Percentiles rank a stretch among this genome's conserved stretches.
Evolutionary conservation across 1,284 basidiomycete species (phyloP).

Genomic region (Sporisorium scitamineum): DNA sequence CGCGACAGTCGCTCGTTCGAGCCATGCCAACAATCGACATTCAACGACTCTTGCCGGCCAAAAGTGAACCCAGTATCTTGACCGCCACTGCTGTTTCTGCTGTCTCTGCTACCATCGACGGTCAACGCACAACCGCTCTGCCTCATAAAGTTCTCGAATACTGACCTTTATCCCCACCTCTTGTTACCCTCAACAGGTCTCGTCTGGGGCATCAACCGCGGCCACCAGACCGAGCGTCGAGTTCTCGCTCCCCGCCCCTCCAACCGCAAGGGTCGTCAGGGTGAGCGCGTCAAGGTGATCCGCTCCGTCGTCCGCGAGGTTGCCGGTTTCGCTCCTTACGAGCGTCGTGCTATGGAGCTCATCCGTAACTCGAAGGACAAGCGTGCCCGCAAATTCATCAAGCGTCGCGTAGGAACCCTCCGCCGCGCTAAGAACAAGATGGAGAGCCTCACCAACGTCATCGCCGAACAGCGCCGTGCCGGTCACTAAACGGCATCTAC

Average conservation of each 20-base stretch:
- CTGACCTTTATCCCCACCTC: constrained; percentile 7
- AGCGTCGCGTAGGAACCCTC: constrained; percentile 67
- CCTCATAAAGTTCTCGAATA: not conserved
- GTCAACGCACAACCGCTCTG: not conserved
- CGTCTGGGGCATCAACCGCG: constrained; percentile 90
- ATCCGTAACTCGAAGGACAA: constrained; percentile 94
- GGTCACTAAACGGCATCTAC: constrained; percentile 62
- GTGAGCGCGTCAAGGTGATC: constrained; percentile 72
- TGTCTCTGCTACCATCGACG: not conserved
- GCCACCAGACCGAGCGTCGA: constrained; percentile 90
- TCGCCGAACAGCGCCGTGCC: constrained; percentile 67
- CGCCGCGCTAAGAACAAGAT: constrained; percentile 68
- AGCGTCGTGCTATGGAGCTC: constrained; percentile 98
- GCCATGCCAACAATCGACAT: not conserved
- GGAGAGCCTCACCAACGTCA: constrained; percentile 65
- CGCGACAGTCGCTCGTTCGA: not conserved
- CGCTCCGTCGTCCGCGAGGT: constrained; percentile 68
- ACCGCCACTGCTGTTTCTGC: not conserved
- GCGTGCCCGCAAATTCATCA: constrained; percentile 69
- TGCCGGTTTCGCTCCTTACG: constrained; percentile 97
- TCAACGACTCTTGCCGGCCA: not conserved
- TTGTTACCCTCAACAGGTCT: constrained; percentile 75
- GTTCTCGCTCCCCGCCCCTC: constrained; percentile 83
- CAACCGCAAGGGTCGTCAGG: constrained; percentile 88
- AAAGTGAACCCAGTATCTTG: not conserved